Percentiles rank a stretch among this genome's conserved stretches.
Evolutionary conservation across 2,329 filamentous ascomycete genomes (phyloP).

Genomic region (Aspergillus sp.): DNA sequence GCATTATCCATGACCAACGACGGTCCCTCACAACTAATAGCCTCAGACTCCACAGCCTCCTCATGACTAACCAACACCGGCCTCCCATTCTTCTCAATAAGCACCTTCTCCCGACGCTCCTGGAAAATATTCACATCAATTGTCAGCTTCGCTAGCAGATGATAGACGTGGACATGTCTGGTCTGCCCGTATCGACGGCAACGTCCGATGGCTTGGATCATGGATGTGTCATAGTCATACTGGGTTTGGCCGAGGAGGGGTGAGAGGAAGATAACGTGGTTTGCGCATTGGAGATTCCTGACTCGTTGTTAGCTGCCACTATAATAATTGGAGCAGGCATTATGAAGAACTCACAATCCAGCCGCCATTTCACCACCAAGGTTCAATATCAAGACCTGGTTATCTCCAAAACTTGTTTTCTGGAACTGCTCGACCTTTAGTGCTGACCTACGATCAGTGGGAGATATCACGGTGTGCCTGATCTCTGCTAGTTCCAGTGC

Average conservation of each 20-base stretch:
- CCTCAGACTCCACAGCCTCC: slow-evolving; percentile 15
- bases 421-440: slow-evolving; percentile 39
- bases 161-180: slow-evolving; percentile 53
- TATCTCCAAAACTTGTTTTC: slow-evolving; percentile 23
- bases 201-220: slow-evolving; percentile 59
- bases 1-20: slow-evolving; percentile 21
- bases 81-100: slow-evolving; percentile 20
- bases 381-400: slow-evolving; percentile 52
- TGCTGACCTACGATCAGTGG: slow-evolving; percentile 20
- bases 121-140: slow-evolving; percentile 43
- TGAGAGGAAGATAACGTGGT: slow-evolving; percentile 58
- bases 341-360: slow-evolving; percentile 46
- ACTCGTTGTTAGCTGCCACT: slow-evolving; percentile 6
- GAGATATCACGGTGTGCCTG: slow-evolving; percentile 31
- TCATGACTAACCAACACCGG: slow-evolving; percentile 13
- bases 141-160: slow-evolving; percentile 38
- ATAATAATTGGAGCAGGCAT: background rate
- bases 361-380: slow-evolving; percentile 52
- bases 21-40: slow-evolving; percentile 19
- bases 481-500: slow-evolving; percentile 24
- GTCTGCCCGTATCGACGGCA: slow-evolving; percentile 53
- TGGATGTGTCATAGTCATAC: slow-evolving; percentile 50
- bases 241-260: slow-evolving; percentile 47
- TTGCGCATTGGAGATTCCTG: slow-evolving; percentile 57
- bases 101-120: slow-evolving; percentile 22